Base-by-base conservation (phyloP, 352 stramenopile genomes). In the Hyaloperonospora arabidopsidis region DNA sequence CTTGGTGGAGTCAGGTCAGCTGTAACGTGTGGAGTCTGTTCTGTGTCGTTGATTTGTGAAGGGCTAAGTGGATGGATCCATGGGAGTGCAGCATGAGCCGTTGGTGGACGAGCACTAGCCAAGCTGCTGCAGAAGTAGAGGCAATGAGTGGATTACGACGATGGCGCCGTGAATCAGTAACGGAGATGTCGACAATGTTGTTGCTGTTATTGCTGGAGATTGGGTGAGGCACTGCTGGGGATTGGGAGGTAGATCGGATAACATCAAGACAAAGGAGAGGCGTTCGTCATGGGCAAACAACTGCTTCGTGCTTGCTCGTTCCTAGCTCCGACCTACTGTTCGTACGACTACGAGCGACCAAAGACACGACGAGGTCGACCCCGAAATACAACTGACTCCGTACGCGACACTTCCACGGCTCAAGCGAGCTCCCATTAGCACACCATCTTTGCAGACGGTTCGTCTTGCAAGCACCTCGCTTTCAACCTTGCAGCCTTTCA, bases 341-440 rank as follows among this genome's bases (percentile, higher is more conserved):
- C 59, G 45, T 50, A 50, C 57, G 36, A 53, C 63, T 52, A 68
- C 53, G 43, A 65, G 38, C 55, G 52, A 69, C 22, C 35, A 65
- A 65, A 55, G 45, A 53, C 39, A 68, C 63, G 28, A 48, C 60
- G 41, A 54, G 25, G 35, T 61, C 53, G 17, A 65, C 60, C 60
- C 59, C 52, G 32, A 32, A 52, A n/a, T 59, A 38, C 61, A 72
- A 72, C 60, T 56, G 64, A 72, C 56, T 72, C 52, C 57, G 52
- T 50, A 66, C 58, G 60, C 52, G 49, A 59, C 49, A 40, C 49
- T 47, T 45, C 1, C 40, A 22, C 41, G 32, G 15, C 52, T 47
- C 50, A 39, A 49, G 38, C 43, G 44, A 29, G 34, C n/a, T n/a
- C 47, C 62, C 49, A 23, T 18, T 38, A 56, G 23, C 11, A 21